A percentile compares a stretch with the other conserved stretches of the same genome.
phyloP scores from a whole-genome alignment of 345 rosid genomes.

The Erodium maritimum region DNA sequence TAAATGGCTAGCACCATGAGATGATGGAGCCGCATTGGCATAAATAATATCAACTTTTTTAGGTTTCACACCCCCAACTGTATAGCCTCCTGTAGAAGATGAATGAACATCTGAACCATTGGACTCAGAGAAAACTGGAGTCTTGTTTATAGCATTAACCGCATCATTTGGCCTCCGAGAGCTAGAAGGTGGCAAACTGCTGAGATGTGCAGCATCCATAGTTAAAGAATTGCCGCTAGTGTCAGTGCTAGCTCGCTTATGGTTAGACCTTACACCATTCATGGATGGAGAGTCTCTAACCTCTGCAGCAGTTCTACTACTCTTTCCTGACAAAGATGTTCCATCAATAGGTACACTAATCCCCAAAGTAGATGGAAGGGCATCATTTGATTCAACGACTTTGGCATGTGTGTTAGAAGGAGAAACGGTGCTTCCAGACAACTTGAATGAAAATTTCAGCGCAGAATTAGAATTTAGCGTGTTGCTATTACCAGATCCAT shows the following conservation, averaged over 20 bases:
- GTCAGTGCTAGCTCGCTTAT: background rate
- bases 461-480: conserved; percentile 24
- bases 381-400: conserved; percentile 1
- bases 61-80: conserved; percentile 10
- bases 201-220: background rate
- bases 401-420: conserved; percentile 7
- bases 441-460: conserved; percentile 31
- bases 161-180: background rate
- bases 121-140: background rate
- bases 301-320: background rate
- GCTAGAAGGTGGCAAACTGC: conserved; percentile 5
- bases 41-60: conserved; percentile 9
- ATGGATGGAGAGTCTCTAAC: background rate
- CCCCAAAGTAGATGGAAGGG: conserved; percentile 9
- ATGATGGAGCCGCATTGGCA: conserved; percentile 2
- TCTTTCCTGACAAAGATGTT: conserved; percentile 3
- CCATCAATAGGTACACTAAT: conserved; percentile 2
- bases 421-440: conserved; percentile 14
- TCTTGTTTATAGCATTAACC: background rate
- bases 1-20: conserved; percentile 8
- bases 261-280: background rate
- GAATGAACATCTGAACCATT: conserved; percentile 3
- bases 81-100: conserved; percentile 2
- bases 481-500: conserved; percentile 14
- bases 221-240: conserved; percentile 1